Evolutionary conservation across 169 alveolate species (phyloP).

Genomic region (Cyclospora cayetanensis): DNA sequence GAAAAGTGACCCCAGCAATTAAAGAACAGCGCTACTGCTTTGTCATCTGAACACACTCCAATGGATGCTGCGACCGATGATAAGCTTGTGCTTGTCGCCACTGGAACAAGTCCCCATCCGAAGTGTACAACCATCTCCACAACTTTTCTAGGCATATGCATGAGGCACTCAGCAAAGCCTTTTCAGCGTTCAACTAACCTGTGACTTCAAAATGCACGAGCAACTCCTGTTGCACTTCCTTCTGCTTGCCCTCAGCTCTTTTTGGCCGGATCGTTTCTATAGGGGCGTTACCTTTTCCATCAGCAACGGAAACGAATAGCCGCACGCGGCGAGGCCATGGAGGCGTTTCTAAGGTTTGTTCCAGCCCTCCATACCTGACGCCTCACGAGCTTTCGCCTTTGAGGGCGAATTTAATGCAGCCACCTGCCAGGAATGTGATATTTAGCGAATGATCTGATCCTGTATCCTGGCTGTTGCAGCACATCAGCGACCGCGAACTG

Average conservation of each 20-base stretch:
- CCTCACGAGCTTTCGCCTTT: no score
- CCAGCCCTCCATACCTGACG: no score
- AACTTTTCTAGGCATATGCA: background rate
- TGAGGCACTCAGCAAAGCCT: background rate
- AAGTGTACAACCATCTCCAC: background rate
- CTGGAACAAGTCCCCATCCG: constrained; percentile 36
- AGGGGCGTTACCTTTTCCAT: constrained; percentile 6
- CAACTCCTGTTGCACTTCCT: background rate
- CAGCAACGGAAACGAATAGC: background rate
- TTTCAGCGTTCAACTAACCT: background rate
- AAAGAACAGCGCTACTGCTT: background rate
- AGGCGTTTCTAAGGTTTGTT: constrained; percentile 22
- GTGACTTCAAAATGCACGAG: background rate
- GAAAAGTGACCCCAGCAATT: background rate
- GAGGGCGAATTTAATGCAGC: no score
- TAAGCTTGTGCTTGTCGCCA: background rate
- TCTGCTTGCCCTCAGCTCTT: background rate
- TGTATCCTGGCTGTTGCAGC: constrained; percentile 21
- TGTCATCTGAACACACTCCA: background rate
- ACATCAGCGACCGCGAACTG: constrained; percentile 47
- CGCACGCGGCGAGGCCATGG: background rate
- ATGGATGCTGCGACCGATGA: constrained; percentile 16
- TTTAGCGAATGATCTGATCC: no score
- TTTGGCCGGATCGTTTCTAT: constrained; percentile 13
- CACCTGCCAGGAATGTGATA: no score